Evolutionary conservation across 768 basidiomycete genomes (phyloP).

Genomic region (Russula olivacea): DNA sequence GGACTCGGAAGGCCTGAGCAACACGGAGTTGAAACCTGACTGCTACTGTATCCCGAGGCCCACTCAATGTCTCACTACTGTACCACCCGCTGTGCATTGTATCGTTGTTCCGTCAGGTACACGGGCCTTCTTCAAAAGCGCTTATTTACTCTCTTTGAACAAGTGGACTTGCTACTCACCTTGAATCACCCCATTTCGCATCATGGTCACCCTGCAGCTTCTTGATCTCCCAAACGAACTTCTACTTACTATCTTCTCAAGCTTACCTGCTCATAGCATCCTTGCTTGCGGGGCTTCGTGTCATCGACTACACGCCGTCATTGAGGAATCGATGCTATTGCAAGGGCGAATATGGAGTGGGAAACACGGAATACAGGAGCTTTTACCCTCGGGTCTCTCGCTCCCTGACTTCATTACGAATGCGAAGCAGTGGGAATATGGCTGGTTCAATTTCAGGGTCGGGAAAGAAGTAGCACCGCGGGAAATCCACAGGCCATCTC

Average conservation of each 20-base stretch:
- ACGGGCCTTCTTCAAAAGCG: not conserved
- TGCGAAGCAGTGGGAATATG: slow-evolving; percentile 7
- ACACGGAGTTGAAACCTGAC: too few species aligned
- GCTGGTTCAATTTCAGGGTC: not conserved
- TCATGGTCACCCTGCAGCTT: not conserved
- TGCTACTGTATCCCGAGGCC: too few species aligned
- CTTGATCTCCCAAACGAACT: slow-evolving; percentile 13
- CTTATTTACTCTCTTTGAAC: not conserved
- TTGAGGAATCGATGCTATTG: slow-evolving; percentile 3
- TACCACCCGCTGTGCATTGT: too few species aligned
- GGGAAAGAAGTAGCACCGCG: not conserved
- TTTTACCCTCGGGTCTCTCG: slow-evolving; percentile 1
- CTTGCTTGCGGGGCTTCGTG: slow-evolving; percentile 7
- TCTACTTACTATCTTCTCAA: slow-evolving; percentile 2
- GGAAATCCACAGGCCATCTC: not conserved
- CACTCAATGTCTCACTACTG: too few species aligned
- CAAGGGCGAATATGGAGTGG: not conserved
- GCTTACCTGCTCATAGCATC: slow-evolving; percentile 4
- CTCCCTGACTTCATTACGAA: not conserved
- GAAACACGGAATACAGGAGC: slow-evolving; percentile 3
- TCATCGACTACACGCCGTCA: slow-evolving; percentile 2
- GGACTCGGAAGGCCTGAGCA: not conserved
- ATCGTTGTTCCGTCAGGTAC: not conserved
- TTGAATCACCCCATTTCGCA: not conserved
- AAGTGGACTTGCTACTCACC: not conserved